Percentiles rank a stretch among this genome's conserved stretches.
Conservation (phyloP, 2,329 filamentous ascomycete genomes). For the Ascochyta rabiei region DNA sequence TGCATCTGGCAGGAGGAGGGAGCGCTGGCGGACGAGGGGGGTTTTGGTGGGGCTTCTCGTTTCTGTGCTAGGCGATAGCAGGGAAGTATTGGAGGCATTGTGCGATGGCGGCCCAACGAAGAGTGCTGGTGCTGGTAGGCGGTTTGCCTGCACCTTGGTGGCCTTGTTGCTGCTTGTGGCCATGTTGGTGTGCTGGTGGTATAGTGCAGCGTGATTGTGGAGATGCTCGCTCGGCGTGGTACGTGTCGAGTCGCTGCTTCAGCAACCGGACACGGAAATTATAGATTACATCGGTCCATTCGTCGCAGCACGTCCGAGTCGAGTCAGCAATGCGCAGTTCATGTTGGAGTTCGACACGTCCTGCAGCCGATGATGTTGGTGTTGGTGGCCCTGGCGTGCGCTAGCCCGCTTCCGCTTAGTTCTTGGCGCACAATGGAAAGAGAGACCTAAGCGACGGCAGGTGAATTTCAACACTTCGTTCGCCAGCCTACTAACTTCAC, state of each 20-base stretch:
- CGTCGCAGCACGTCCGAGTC: not conserved
- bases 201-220: not conserved
- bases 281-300: slow-evolving; percentile 6
- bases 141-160: slow-evolving; percentile 42
- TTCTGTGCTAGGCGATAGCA: slow-evolving; percentile 44
- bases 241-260: slow-evolving; percentile 6
- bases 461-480: slow-evolving; percentile 16
- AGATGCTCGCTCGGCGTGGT: not conserved
- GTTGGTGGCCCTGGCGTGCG: slow-evolving; percentile 3
- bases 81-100: slow-evolving; percentile 64
- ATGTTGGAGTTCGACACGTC: not conserved
- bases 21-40: slow-evolving; percentile 46
- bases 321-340: not conserved
- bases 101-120: slow-evolving; percentile 82
- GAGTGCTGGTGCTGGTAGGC: slow-evolving; percentile 73
- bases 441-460: not conserved
- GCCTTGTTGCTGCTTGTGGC: slow-evolving; percentile 29
- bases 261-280: slow-evolving; percentile 2
- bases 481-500: slow-evolving; percentile 38
- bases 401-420: slow-evolving; percentile 2
- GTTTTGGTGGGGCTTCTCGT: slow-evolving; percentile 39
- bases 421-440: slow-evolving; percentile 12
- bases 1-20: slow-evolving; percentile 41
- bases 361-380: not conserved
- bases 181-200: slow-evolving; percentile 16